Evolutionary conservation across 2,329 filamentous ascomycete genomes (phyloP), one percentile per base, ranked within the genome.

Genomic region (Epichloe baconii): DNA sequence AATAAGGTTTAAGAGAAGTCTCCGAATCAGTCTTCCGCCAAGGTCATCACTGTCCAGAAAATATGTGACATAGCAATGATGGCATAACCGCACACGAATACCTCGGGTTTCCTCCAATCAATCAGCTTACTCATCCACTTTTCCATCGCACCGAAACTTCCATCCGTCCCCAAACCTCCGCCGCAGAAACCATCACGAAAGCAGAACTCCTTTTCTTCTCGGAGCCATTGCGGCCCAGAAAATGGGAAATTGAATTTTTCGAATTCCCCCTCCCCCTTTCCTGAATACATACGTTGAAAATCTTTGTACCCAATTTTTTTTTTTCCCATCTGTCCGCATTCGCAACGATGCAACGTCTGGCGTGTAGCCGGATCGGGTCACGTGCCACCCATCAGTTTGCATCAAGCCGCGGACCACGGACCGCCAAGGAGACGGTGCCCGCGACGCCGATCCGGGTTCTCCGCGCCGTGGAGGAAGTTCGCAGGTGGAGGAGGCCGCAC

Each of bases 381-480:
- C 45, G 46, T 52, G 46, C 50, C 41, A 21, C 45, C 38, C 19
- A n/a, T 41, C 48, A 10, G 40, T 19, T 40, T n/a, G 59, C 56
- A 35, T 59, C 55, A 17, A 31, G 54, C 40, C 54, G 56, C 52
- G 41, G 61, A 48, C 47, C 56, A 23, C 59, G 53, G 43, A 53
- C 56, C 35, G 53, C 49, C 37, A 56, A 57, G 58, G 74, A 77
- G 54, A 76, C 69, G 3, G 71, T 83, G 52, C 75, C 80, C 10
- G 72, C 73, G 37, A 75, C 77, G 4, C 69, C 74, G 3, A 85
- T 88, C 56, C 79, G 79, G 54, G 68, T 96, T 60, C 85, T 95
- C 64, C 86, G 87, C 59, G 78, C 87, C 66, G 82, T 93, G 53
- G 71, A 82, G 14, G 73, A 80, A 11, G 72, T 95, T 48, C 86